Percentiles rank a stretch among this genome's conserved stretches.
Conservation (phyloP, 305 asterid genomes). For the Euphrasia arctica region DNA sequence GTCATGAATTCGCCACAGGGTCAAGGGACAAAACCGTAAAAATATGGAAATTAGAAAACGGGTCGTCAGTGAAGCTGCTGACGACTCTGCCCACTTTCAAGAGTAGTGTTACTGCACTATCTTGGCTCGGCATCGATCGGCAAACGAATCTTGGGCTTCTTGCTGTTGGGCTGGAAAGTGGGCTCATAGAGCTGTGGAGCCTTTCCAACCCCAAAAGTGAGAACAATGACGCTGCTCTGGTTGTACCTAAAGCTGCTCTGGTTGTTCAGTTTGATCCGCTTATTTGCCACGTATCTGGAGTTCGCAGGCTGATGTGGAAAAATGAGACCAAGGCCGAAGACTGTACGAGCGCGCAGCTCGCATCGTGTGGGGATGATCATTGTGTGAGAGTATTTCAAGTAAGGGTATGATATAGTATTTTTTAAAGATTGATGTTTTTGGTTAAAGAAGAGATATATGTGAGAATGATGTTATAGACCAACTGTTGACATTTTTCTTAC, state of each 20-base stretch:
- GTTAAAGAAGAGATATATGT: no score
- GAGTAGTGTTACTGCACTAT: conserved; percentile 73
- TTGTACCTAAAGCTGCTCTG: conserved; percentile 39
- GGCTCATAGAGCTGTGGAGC: conserved; percentile 77
- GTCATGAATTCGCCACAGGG: conserved; percentile 88
- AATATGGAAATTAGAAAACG: conserved; percentile 64
- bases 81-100: conserved; percentile 62
- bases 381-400: conserved; percentile 75
- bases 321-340: conserved; percentile 39
- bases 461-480: no score
- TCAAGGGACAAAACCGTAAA: conserved; percentile 91
- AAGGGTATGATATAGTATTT: conserved; percentile 19
- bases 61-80: conserved; percentile 56
- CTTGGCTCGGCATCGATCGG: conserved; percentile 68
- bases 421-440: conserved; percentile 3
- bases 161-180: conserved; percentile 93
- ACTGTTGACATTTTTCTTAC: no score
- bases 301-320: conserved; percentile 72
- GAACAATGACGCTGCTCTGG: no score
- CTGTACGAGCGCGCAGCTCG: conserved; percentile 52
- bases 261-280: conserved; percentile 54
- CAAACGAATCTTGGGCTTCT: conserved; percentile 54
- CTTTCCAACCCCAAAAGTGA: conserved; percentile 27
- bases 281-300: conserved; percentile 77
- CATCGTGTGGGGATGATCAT: conserved; percentile 93